Percentiles rank a stretch among this genome's conserved stretches.
Conservation (phyloP, 352 stramenopile species). For the Hyaloperonospora arabidopsidis region DNA sequence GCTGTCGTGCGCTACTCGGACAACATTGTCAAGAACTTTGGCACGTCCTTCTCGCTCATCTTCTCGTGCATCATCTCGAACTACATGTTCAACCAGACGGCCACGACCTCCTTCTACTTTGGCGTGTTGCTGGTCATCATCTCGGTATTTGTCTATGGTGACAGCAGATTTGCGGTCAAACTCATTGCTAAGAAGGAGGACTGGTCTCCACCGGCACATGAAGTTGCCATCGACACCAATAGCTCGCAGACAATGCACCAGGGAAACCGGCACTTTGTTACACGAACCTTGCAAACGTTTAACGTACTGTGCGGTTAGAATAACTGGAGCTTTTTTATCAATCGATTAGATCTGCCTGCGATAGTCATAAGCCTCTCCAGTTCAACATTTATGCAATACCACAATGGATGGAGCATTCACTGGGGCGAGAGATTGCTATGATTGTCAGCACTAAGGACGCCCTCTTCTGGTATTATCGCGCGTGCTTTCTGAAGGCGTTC, state of each 20-base stretch:
- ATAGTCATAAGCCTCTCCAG: conserved; percentile 20
- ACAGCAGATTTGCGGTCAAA: conserved; percentile 68
- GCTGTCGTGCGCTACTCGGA: conserved; percentile 84
- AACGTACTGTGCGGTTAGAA: conserved; percentile 32
- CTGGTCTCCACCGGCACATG: conserved; percentile 30
- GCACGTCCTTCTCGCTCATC: conserved; percentile 82
- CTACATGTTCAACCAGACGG: conserved; percentile 78
- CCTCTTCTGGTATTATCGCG: conserved; percentile 47
- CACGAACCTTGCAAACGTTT: conserved; percentile 35
- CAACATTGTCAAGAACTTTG: conserved; percentile 89
- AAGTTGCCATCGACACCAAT: conserved; percentile 56
- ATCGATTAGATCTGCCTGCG: conserved; percentile 3
- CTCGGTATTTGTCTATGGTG: conserved; percentile 82
- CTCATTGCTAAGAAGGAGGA: conserved; percentile 24
- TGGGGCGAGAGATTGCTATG: conserved; percentile 12
- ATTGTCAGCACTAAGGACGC: conserved; percentile 10
- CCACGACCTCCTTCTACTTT: conserved; percentile 64
- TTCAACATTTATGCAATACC: conserved; percentile 13
- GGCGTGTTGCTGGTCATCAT: conserved; percentile 68
- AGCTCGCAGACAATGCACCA: conserved; percentile 20
- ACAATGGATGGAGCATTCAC: conserved; percentile 11
- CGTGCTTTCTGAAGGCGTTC: conserved; percentile 53
- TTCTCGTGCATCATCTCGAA: conserved; percentile 87
- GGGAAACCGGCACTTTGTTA: conserved; percentile 35
- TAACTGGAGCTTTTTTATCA: conserved; percentile 2